phyloP scores from a whole-genome alignment of 2,329 filamentous ascomycete species.

The Elsinoe necatrix region DNA sequence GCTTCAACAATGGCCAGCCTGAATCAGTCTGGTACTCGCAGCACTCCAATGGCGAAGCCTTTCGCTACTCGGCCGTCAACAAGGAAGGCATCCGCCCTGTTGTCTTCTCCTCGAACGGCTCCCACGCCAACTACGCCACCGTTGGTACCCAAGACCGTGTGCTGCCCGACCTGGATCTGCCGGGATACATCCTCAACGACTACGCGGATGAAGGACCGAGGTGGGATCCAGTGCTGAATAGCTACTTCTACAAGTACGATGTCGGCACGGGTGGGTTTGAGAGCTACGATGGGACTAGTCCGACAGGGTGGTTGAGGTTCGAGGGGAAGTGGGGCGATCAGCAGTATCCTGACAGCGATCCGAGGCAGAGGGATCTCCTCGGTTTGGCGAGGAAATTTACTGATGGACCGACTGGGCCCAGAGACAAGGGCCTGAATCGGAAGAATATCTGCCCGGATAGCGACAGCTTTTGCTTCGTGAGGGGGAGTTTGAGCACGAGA shows the following conservation, averaged over 20 bases:
- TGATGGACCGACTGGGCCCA: slow-evolving; percentile 53
- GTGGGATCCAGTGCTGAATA: slow-evolving; percentile 52
- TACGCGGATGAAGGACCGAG: slow-evolving; percentile 46
- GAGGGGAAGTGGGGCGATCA: slow-evolving; percentile 55
- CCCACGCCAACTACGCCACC: slow-evolving; percentile 57
- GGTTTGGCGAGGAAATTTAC: slow-evolving; percentile 39
- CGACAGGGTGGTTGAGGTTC: slow-evolving; percentile 49
- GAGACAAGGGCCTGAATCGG: slow-evolving; percentile 50
- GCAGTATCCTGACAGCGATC: slow-evolving; percentile 45
- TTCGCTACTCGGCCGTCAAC: slow-evolving; percentile 46
- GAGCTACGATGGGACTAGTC: slow-evolving; percentile 37
- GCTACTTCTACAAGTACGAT: slow-evolving; percentile 50
- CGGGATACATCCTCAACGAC: slow-evolving; percentile 45
- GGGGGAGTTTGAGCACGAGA: not conserved
- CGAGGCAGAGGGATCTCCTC: slow-evolving; percentile 39
- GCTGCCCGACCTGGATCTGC: slow-evolving; percentile 53
- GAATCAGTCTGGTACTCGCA: slow-evolving; percentile 55
- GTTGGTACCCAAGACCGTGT: slow-evolving; percentile 53
- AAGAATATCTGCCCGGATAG: slow-evolving; percentile 44
- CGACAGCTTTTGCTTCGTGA: slow-evolving; percentile 6
- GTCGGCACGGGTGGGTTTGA: slow-evolving; percentile 35
- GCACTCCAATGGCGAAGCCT: slow-evolving; percentile 55
- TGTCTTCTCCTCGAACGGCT: slow-evolving; percentile 51
- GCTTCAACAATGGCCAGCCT: slow-evolving; percentile 50
- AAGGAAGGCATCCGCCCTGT: slow-evolving; percentile 43